Evolutionary conservation across 2,329 filamentous ascomycete genomes (phyloP), one percentile per base, ranked within the genome.

Genomic region (Aaosphaeria arxii): DNA sequence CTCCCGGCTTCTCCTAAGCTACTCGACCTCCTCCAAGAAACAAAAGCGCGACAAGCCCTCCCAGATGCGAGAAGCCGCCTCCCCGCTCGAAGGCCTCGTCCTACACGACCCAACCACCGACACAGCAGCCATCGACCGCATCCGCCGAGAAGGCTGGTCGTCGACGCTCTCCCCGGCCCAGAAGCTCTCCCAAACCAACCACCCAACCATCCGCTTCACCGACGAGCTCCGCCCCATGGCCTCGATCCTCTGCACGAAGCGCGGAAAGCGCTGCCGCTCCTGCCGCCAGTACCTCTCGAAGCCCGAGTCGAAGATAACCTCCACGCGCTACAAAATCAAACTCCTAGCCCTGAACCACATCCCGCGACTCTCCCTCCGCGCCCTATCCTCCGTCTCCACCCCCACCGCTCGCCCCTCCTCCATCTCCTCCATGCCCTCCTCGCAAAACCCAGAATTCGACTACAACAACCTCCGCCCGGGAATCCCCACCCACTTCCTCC

Each of bases 231-330:
- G 89, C 30, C 94, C 94, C 0, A 80, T 91, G 11, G 86, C 91
- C 0, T 87, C 88, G 11, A 80, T 95, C 2, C 82, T 99, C 11
- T 86, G 90, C 48, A 95, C 92, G 0, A 96, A 96, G 66, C 87
- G 92, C 35, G 91, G 90, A 17, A 97, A 96, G 74, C 89, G 94
- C 41, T 99, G 94, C 71, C 87, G 89, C 44, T 82, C 86, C 7
- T 99, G 94, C 72, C 87, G 94, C 9, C 92, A 97, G 73, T 96
- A 97, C 65, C 87, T 99, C 58, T 88, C 90, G 52, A 95, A 95
- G 68, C 94, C 92, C 11, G 94, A 99, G 71, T 83, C 86, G 50
- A 99, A 97, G 71, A 86, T 95, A 31, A 84, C 85, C 42, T 92
- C 88, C 45, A 94, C 88, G 5, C 87, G 91, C 30, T 97, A 94